Evolutionary conservation across 441 rosid species (phyloP).

Genomic region (Populus hybrid): DNA sequence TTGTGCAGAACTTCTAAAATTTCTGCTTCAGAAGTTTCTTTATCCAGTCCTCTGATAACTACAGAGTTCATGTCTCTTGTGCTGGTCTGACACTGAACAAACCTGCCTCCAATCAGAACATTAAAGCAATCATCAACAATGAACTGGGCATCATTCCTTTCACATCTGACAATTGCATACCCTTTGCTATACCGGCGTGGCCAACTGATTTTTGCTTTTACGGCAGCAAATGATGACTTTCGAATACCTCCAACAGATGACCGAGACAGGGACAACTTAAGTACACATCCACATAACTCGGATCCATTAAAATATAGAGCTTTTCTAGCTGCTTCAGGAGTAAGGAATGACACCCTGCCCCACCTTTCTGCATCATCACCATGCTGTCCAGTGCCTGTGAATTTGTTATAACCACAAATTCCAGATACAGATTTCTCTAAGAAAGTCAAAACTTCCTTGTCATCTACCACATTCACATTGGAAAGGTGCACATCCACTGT

Average conservation of each 20-base stretch:
- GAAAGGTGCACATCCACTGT: constrained; percentile 65
- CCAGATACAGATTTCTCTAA: constrained; percentile 55
- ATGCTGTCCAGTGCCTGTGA: constrained; percentile 32
- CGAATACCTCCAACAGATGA: constrained; percentile 7
- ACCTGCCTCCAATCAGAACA: constrained; percentile 17
- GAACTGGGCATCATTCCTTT: constrained; percentile 14
- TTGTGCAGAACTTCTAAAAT: constrained; percentile 18
- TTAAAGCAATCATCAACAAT: constrained; percentile 18
- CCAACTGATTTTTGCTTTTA: constrained; percentile 25
- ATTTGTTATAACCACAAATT: constrained; percentile 59
- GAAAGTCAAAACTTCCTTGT: constrained; percentile 65
- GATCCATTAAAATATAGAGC: constrained; percentile 15
- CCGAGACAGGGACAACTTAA: constrained; percentile 13
- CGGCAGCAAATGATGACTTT: constrained; percentile 21
- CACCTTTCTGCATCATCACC: constrained; percentile 23
- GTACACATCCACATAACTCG: constrained; percentile 13
- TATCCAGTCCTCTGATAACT: constrained; percentile 21
- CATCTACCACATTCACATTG: constrained; percentile 39
- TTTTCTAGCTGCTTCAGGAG: constrained; percentile 23
- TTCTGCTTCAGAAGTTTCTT: constrained; percentile 24
- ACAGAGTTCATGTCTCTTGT: constrained; percentile 9
- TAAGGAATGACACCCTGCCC: constrained; percentile 27
- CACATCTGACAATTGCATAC: constrained; percentile 23
- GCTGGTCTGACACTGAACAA: constrained; percentile 16
- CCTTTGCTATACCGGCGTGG: constrained; percentile 30